Evolutionary conservation across 202 grass and related monocot species (phyloP).

Genomic region (Zizania palustris): DNA sequence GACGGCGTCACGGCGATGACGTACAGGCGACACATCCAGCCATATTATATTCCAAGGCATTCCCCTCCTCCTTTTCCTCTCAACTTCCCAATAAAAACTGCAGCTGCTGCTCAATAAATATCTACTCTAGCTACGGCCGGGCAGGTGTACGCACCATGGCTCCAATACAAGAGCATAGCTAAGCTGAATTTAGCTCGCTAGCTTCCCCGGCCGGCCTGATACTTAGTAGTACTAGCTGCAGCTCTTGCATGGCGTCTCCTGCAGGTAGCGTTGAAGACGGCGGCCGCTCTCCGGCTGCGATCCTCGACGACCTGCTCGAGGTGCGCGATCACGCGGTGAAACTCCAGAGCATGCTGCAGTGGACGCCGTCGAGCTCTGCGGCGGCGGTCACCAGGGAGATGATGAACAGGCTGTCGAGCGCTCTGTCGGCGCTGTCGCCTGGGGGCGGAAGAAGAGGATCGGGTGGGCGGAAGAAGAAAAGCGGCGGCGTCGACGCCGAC

Average conservation of each 20-base stretch:
- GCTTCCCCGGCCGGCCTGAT: too few species aligned
- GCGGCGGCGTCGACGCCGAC: too few species aligned
- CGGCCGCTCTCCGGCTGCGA: neutral
- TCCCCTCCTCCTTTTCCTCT: conserved; percentile 45
- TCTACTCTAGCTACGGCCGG: conserved; percentile 3
- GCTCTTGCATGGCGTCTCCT: conserved; percentile 12
- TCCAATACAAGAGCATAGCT: neutral
- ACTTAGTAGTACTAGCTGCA: too few species aligned
- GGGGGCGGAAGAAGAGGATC: neutral
- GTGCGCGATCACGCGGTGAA: neutral
- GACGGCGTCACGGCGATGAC: conserved; percentile 39
- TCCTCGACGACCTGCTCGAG: conserved; percentile 29
- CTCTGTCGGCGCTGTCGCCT: conserved; percentile 23
- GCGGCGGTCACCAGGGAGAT: conserved; percentile 10
- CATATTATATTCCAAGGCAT: conserved; percentile 22
- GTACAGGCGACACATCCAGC: conserved; percentile 20
- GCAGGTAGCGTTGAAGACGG: neutral
- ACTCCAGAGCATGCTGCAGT: conserved; percentile 42
- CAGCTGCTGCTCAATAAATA: conserved; percentile 1
- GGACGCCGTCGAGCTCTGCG: conserved; percentile 4
- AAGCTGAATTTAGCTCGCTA: neutral
- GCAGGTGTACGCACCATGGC: conserved; percentile 1
- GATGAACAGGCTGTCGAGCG: conserved; percentile 43
- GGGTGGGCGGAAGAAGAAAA: conserved; percentile 12
- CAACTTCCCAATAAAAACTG: conserved; percentile 52